These are phyloP conservation scores for Chlamydomonas reinhardtii DNA, from an alignment of 163 green algal genomes.

Conservation along the genomic window DNA sequence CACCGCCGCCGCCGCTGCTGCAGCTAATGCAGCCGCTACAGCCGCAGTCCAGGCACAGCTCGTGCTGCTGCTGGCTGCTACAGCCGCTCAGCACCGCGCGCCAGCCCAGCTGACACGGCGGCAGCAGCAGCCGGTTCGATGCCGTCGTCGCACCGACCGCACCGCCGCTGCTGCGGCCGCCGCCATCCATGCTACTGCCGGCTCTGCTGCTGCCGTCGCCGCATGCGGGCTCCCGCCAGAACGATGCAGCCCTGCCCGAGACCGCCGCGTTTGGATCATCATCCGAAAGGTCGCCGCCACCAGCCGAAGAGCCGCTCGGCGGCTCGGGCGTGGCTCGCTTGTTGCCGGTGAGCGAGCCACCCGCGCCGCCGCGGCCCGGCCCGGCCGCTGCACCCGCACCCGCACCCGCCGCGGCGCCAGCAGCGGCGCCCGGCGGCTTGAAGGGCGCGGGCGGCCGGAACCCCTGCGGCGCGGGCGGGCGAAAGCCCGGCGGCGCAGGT, in stretches of 20 bases:
- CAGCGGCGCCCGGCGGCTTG: neutral
- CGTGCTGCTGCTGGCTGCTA: too few species aligned
- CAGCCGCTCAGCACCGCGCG: too few species aligned
- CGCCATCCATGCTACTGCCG: too few species aligned
- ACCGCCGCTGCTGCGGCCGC: too few species aligned
- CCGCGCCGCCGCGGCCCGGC: neutral
- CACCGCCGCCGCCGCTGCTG: too few species aligned
- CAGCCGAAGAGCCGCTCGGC: neutral
- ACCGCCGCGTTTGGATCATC: neutral
- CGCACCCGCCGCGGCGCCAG: neutral
- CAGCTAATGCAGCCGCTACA: too few species aligned
- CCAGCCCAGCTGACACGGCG: too few species aligned
- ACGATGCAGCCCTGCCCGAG: too few species aligned
- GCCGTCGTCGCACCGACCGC: too few species aligned
- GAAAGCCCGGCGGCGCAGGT: slow-evolving; percentile 9
- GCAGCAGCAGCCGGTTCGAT: too few species aligned
- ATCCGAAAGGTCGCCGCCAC: too few species aligned
- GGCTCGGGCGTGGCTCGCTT: neutral
- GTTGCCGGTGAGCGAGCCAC: neutral
- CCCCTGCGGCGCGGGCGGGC: neutral
- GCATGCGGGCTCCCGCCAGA: neutral
- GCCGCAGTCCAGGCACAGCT: too few species aligned
- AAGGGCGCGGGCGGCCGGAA: neutral
- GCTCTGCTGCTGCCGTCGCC: neutral
- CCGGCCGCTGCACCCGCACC: neutral